phyloP scores from a whole-genome alignment of 2,329 filamentous ascomycete species.

The Alternaria tenuissima region DNA sequence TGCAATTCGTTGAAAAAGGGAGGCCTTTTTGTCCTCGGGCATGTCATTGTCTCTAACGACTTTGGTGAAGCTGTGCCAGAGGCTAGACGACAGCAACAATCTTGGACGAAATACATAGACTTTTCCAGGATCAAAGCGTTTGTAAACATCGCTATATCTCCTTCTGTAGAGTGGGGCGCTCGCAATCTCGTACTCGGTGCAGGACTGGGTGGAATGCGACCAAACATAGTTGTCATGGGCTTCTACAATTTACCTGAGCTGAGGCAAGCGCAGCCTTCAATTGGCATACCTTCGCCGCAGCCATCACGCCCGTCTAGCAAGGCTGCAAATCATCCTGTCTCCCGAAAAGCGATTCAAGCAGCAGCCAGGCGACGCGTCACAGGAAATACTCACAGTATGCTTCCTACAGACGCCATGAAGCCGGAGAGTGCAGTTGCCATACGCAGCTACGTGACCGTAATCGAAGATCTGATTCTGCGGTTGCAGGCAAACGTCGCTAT shows the following conservation, averaged over 20 bases:
- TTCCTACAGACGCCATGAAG: conserved; percentile 75
- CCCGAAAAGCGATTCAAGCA: conserved; percentile 46
- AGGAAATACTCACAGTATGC: conserved; percentile 63
- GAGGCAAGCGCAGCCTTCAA: conserved; percentile 65
- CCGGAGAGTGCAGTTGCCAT: conserved; percentile 73
- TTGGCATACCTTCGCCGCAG: conserved; percentile 63
- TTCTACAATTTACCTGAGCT: conserved; percentile 84
- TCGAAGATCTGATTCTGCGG: conserved; percentile 81
- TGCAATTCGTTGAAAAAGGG: conserved; percentile 93
- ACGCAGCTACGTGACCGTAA: conserved; percentile 79
- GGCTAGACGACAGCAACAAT: conserved; percentile 78
- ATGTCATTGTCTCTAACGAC: conserved; percentile 86
- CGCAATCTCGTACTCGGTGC: conserved; percentile 83
- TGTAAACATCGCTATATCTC: conserved; percentile 84
- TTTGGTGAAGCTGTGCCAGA: conserved; percentile 82
- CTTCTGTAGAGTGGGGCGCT: conserved; percentile 83
- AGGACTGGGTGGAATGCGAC: conserved; percentile 85
- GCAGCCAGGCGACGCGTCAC: conserved; percentile 53
- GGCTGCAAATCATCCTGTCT: conserved; percentile 33
- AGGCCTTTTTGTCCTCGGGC: conserved; percentile 81
- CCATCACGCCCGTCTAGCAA: conserved; percentile 47
- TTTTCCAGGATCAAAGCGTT: conserved; percentile 89
- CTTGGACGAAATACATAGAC: conserved; percentile 88
- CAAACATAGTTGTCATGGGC: conserved; percentile 83
- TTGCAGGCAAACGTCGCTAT: conserved; percentile 86